Base-by-base conservation (phyloP, 495 filamentous ascomycete genomes). In the Trichoderma orchidacearum region DNA sequence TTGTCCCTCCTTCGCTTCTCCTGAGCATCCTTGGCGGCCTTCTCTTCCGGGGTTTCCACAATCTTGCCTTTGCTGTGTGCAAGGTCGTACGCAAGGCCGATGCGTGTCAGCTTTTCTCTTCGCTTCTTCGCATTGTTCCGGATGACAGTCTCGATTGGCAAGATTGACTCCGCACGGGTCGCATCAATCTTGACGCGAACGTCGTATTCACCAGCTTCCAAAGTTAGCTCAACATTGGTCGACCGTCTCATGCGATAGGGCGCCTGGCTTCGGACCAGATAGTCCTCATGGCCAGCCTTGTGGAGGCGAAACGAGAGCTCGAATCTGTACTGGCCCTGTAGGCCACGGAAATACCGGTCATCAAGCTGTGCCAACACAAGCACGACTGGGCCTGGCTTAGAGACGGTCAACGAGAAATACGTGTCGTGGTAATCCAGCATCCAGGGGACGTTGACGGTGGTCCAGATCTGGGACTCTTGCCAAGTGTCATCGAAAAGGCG, bases 401-500 rank as follows among this genome's bases (percentile, higher is more conserved):
- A 75, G 1, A 96, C 73, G 3, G 77, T 80, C 54, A 95, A 77
- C 54, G 77, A 70, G 65, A 94, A 96, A 57, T 89, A 88, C 21
- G 87, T 92, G 60, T 85, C 79, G 59, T 90, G 84, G 63, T 94
- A 96, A 58, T 91, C 87, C 3, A 83, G 77, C 18, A 81, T 85
- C 89, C 90, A 96, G 1, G 92, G 87, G 5, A 95, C 85, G 35
- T 83, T 81, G 23, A 96, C 69, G 0, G 80, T 87, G 0, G 90
- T 89, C 92, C 92, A 96, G 54, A 86, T 82, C 56, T 87, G 85
- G 0, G 86, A 82, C 30, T 95, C 76, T 21, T 80, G 85, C 91
- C 91, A 96, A 25, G 85, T 80, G 0, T 78, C 72, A n/a, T 84
- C 85, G 59, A 96, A 95, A 0, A 96, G 79, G n/a, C 92, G 80